These are phyloP conservation scores for Epichloe gansuensis DNA, from an alignment of 2,329 filamentous ascomycete species.

Conservation along the genomic window DNA sequence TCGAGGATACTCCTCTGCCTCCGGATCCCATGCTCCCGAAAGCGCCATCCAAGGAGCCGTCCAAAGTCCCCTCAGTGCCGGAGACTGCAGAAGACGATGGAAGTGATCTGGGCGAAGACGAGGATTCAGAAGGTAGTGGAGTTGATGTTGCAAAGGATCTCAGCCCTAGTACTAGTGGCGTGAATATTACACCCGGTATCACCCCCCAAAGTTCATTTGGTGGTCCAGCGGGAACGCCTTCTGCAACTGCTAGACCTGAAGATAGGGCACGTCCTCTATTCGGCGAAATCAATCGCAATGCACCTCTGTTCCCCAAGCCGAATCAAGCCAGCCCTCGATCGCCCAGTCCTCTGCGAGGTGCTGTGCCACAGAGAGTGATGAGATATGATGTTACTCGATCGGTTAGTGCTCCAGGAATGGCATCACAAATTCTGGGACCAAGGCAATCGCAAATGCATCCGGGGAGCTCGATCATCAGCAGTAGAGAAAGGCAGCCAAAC, in stretches of 20 bases:
- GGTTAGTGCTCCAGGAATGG: slow-evolving; percentile 47
- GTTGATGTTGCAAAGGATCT: slow-evolving; percentile 53
- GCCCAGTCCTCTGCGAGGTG: slow-evolving; percentile 55
- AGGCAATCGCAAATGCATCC: slow-evolving; percentile 25
- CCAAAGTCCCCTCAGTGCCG: slow-evolving; percentile 24
- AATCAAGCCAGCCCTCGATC: slow-evolving; percentile 51
- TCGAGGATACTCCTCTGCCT: slow-evolving; percentile 27
- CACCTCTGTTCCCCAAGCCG: slow-evolving; percentile 42
- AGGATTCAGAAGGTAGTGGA: slow-evolving; percentile 44
- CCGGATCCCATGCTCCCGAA: slow-evolving; percentile 23
- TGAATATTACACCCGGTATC: slow-evolving; percentile 34
- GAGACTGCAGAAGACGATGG: slow-evolving; percentile 28
- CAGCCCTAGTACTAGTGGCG: slow-evolving; percentile 35
- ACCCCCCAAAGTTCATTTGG: slow-evolving; percentile 49
- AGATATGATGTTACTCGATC: slow-evolving; percentile 41
- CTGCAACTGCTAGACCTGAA: slow-evolving; percentile 19
- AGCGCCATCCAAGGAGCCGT: slow-evolving; percentile 18
- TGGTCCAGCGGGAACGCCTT: slow-evolving; percentile 28
- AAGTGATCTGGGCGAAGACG: slow-evolving; percentile 28
- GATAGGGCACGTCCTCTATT: slow-evolving; percentile 32
- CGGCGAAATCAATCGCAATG: slow-evolving; percentile 38
- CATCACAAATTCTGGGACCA: slow-evolving; percentile 37
- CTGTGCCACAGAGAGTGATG: slow-evolving; percentile 37
- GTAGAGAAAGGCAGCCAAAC: slow-evolving; percentile 21
- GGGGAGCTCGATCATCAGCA: slow-evolving; percentile 26